Evolutionary conservation across 2,329 filamentous ascomycete genomes (phyloP), one percentile per base, ranked within the genome.

Genomic region (Coleophoma crateriformis): DNA sequence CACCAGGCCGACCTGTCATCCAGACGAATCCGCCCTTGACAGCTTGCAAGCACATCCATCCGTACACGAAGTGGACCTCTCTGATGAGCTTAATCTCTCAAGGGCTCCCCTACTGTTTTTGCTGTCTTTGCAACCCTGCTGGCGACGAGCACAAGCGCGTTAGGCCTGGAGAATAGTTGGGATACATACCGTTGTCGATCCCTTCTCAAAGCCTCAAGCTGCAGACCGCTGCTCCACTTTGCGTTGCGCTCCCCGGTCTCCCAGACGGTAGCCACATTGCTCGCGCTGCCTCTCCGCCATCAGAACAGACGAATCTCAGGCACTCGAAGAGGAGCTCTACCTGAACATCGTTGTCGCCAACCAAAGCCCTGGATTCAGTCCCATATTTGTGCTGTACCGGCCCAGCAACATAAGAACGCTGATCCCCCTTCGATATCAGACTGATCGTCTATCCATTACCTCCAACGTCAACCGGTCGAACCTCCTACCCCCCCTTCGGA

Each of bases 341-440:
- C 43, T 19, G 19, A 38, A 34, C 22, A 15, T 11, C 46, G 48
- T 12, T 32, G 35, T 43, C 39, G 48, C 60, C 57, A 61, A 60
- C 58, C 58, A 60, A 17, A 45, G 46, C 33, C 51, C 47, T 54
- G 54, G 54, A 54, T 48, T 45, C 44, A 48, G 48, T 50, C 51
- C 51, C 50, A 45, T 34, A 40, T 39, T 49, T 52, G 48, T 53
- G 49, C 14, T 54, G 44, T 50, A 51, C 48, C 47, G 45, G 52
- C 52, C 27, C 27, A 55, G 59, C 54, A 54, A 62, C 62, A 61
- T 64, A 64, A 61, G 60, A 61, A 62, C 61, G 62, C 57, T 61
- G 61, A 65, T 64, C 62, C 61, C 61, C 56, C 56, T 37, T 46
- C 45, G 45, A 45, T 19, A 53, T 53, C 34, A 52, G 37, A 49